Base-by-base conservation (phyloP, 2,329 filamentous ascomycete species). In the Nemania abortiva region DNA sequence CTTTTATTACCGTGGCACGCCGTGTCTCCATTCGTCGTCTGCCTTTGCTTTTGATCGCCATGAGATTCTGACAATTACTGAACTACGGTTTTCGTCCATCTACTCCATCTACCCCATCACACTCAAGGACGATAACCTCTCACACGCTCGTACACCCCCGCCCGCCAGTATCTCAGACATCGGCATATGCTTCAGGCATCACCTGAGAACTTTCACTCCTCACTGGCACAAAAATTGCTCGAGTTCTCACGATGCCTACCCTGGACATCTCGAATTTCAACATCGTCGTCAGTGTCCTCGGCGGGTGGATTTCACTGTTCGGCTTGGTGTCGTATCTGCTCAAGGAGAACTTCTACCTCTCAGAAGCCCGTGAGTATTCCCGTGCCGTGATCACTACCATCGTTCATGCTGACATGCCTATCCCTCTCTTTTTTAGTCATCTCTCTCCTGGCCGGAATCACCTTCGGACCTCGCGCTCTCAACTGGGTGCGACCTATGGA, bases 331-430 rank as follows among this genome's bases (percentile, higher is more conserved):
- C 94, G 0, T 97, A 94, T 77, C 86, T 97, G 20, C 86, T 93
- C 77, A 97, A 98, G 78, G 95, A 97, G 82, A 91, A 90, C 66
- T 95, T 93, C 78, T 97, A 97, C 79, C 86, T 98, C 0, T 97
- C 94, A 0, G 95, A 98, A 86, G 93, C 95, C 62, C 84, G 93
- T 95, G 84, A 79, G 92, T 88, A 3, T 29, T 54, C 37, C 20
- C 45, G 6, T 62, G 15, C 34, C n/a, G 20, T 47, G n/a, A 27
- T 62, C 3, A 39, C 13, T 34, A 27, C 45, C 2, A 34, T 27
- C 37, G 20, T 18, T 4, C 27, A 39, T 66, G 24, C 54, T 69
- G 29, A 69, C 49, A 29, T 18, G 5, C 6, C 6, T 18, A 3
- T 47, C n/a, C 18, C 13, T 37, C 1, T 2, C 67, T 49, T 39